phyloP scores from a whole-genome alignment of 306 rosid species.

The Quillaja saponaria region DNA sequence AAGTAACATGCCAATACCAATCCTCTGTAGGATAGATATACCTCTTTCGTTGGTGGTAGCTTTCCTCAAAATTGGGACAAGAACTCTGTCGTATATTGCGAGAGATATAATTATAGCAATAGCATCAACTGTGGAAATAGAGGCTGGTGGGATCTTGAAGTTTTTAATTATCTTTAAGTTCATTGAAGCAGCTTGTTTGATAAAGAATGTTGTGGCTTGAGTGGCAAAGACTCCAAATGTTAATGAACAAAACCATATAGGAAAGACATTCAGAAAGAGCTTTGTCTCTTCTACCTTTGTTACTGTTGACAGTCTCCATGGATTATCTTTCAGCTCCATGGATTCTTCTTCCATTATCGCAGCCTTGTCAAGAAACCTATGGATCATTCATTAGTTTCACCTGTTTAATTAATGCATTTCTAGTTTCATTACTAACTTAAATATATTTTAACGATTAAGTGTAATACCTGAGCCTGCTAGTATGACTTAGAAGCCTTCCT shows the following conservation, averaged over 20 bases:
- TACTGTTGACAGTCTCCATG: slow-evolving; percentile 54
- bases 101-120: slow-evolving; percentile 32
- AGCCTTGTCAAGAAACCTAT: slow-evolving; percentile 61
- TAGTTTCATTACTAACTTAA: too few species aligned
- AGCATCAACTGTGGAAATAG: slow-evolving; percentile 34
- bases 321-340: slow-evolving; percentile 27
- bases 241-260: slow-evolving; percentile 51
- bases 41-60: slow-evolving; percentile 49
- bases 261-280: slow-evolving; percentile 42
- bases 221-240: slow-evolving; percentile 38
- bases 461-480: slow-evolving; percentile 42
- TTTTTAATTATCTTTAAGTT: slow-evolving; percentile 24
- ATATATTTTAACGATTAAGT: too few species aligned
- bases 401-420: not conserved
- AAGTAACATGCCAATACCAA: slow-evolving; percentile 39
- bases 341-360: slow-evolving; percentile 47
- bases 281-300: slow-evolving; percentile 56
- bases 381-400: not conserved
- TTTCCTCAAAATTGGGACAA: slow-evolving; percentile 44
- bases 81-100: slow-evolving; percentile 39
- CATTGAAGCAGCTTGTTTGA: slow-evolving; percentile 49
- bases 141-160: slow-evolving; percentile 52
- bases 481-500: slow-evolving; percentile 43
- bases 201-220: slow-evolving; percentile 43
- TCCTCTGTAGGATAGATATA: slow-evolving; percentile 45